Conservation (phyloP, 352 stramenopile genomes). For the Phytophthora sojae region DNA sequence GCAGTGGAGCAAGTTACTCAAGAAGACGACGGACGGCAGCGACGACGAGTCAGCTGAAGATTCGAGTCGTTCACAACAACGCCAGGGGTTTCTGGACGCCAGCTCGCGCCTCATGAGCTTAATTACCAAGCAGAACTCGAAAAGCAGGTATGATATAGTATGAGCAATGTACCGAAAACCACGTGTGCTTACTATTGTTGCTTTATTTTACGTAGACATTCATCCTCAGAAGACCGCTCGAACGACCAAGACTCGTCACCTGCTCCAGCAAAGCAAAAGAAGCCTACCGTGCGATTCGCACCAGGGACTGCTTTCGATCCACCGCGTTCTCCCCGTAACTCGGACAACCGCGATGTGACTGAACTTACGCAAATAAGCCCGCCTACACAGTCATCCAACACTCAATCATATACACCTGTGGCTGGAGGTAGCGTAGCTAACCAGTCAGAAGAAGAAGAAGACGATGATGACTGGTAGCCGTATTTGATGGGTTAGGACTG, state of each 20-base stretch:
- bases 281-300: conserved; percentile 35
- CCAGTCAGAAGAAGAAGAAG: conserved; percentile 23
- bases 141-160: conserved; percentile 25
- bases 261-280: conserved; percentile 18
- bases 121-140: conserved; percentile 42
- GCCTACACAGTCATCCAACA: conserved; percentile 2
- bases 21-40: conserved; percentile 38
- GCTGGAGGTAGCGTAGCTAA: conserved; percentile 11
- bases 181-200: conserved; percentile 1
- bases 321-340: conserved; percentile 17
- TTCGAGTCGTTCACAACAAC: conserved; percentile 31
- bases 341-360: conserved; percentile 20
- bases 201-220: neutral
- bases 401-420: conserved; percentile 5
- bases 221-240: neutral
- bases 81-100: conserved; percentile 32
- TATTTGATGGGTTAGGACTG: neutral
- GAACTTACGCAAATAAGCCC: conserved; percentile 28
- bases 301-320: conserved; percentile 25
- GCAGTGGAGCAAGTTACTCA: conserved; percentile 71
- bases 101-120: conserved; percentile 37
- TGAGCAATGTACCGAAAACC: neutral
- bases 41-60: conserved; percentile 20
- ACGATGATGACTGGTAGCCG: conserved; percentile 41
- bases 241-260: conserved; percentile 6